Evolutionary conservation across 139 green algal genomes (phyloP), one percentile per base, ranked within the genome.

Genomic region (Haematococcus lacustris): DNA sequence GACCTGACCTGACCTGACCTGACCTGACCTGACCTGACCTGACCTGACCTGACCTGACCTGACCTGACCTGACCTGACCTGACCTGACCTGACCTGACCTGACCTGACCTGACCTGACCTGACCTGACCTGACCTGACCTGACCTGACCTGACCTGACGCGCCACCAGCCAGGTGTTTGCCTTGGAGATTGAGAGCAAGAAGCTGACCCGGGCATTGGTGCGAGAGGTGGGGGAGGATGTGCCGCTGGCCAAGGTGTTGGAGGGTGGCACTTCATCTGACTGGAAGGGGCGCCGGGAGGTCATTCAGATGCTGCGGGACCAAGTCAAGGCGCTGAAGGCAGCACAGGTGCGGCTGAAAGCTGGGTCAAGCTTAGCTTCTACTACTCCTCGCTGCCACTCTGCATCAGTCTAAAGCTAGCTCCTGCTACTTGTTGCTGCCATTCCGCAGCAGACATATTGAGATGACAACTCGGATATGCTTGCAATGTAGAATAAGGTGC

Each of bases 161-260:
- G 9, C 9, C 17, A 17, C 33, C 53, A 21, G 30, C 33, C 79
- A 90, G 85, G 80, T 83, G 13, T 82, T 82, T 39, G 33, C 67
- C 41, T 34, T 88, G 34, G 82, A 87, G 75, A 53, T 66, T 26
- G 83, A 91, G 74, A 82, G 81, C 68, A 85, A 86, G 73, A 82
- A 81, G 78, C 68, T 87, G 38, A 51, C 60, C 34, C 78, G 87
- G 4, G 87, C 85, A n/a, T 75, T 92, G 62, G 51, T 75, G 47
- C 76, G 80, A 1, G 87, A 91, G 66, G 82, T 91, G 37, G 87
- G 87, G 6, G 83, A 89, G 38, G 87, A 89, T 1, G 73, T 85
- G 68, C 85, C 84, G 3, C 65, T 92, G 62, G 51, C 75, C 25
- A 83, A 82, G 61, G 41, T 71, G 7, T 28, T 71, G 39, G 65